phyloP scores from a whole-genome alignment of 768 basidiomycete species.

The Terana coerulea region DNA sequence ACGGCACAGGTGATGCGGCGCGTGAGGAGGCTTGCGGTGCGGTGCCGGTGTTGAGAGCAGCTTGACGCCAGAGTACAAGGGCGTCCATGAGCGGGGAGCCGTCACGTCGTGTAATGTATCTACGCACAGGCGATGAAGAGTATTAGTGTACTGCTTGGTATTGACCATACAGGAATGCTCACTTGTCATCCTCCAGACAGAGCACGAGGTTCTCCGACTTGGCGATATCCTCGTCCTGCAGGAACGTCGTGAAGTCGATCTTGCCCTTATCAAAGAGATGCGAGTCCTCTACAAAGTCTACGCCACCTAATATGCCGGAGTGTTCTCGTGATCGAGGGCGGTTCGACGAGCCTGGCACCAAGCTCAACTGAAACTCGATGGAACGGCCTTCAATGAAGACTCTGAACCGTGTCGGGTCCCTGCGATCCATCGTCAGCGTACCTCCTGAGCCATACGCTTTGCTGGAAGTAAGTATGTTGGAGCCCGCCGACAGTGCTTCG shows the following conservation, averaged over 20 bases:
- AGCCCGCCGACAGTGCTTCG: constrained; percentile 3
- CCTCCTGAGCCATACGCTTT: constrained; percentile 47
- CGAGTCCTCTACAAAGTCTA: constrained; percentile 51
- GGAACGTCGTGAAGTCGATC: constrained; percentile 60
- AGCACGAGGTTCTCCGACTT: constrained; percentile 66
- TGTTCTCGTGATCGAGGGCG: background rate
- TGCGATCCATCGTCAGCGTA: constrained; percentile 50
- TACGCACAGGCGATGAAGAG: constrained; percentile 23
- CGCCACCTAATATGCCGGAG: constrained; percentile 3
- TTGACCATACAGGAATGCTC: constrained; percentile 26
- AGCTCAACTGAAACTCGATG: constrained; percentile 72
- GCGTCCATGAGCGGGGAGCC: constrained; percentile 74
- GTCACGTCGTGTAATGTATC: constrained; percentile 76
- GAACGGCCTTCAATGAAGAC: constrained; percentile 57
- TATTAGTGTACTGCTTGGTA: background rate
- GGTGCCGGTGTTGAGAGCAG: constrained; percentile 24
- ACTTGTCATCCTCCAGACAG: constrained; percentile 67
- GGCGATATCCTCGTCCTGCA: constrained; percentile 61
- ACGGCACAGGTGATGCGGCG: constrained; percentile 33
- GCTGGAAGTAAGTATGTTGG: background rate
- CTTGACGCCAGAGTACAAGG: constrained; percentile 64
- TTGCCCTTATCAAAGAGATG: constrained; percentile 55
- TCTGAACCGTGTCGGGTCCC: constrained; percentile 60
- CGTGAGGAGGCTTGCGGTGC: constrained; percentile 25
- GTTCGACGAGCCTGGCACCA: constrained; percentile 39